phyloP scores from a whole-genome alignment of 768 basidiomycete species.

The Pholiota microspora region DNA sequence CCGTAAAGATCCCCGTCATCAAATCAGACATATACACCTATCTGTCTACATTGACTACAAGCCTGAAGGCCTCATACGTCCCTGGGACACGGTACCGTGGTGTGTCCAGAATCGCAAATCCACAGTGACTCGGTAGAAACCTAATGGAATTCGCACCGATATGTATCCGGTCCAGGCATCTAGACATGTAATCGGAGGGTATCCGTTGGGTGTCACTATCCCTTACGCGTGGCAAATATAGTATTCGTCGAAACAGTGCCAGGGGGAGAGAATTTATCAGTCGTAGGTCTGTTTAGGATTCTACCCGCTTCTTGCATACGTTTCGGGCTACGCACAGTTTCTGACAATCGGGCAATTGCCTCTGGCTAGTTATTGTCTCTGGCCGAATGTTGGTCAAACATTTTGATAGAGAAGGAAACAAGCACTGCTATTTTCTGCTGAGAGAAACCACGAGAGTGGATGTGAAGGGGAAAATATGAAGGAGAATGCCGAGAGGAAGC shows the following conservation, averaged over 20 bases:
- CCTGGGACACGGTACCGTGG: conserved; percentile 1
- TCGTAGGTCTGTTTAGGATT: not conserved
- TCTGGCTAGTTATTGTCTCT: not conserved
- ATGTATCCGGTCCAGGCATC: conserved; percentile 10
- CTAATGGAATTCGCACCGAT: conserved; percentile 11
- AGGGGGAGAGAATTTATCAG: not conserved
- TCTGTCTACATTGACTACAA: too few relatives aligned
- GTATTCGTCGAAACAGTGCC: not conserved
- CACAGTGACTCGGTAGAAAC: conserved; percentile 8
- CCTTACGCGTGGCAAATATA: not conserved
- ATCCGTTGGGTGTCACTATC: conserved; percentile 8
- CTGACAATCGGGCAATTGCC: not conserved
- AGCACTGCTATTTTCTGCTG: not conserved
- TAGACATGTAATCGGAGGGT: conserved; percentile 5
- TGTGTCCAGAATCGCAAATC: not conserved
- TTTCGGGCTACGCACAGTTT: not conserved
- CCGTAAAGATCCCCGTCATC: not conserved
- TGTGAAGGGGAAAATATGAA: conserved; percentile 2
- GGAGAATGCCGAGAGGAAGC: conserved; percentile 18
- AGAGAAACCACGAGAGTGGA: not conserved
- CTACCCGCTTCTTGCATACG: conserved; percentile 1
- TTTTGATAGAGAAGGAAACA: not conserved
- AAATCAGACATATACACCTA: not conserved
- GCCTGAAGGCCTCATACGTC: not conserved
- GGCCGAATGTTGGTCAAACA: not conserved